Conservation (phyloP, 2,329 filamentous ascomycete genomes). For the Knufia fluminis region DNA sequence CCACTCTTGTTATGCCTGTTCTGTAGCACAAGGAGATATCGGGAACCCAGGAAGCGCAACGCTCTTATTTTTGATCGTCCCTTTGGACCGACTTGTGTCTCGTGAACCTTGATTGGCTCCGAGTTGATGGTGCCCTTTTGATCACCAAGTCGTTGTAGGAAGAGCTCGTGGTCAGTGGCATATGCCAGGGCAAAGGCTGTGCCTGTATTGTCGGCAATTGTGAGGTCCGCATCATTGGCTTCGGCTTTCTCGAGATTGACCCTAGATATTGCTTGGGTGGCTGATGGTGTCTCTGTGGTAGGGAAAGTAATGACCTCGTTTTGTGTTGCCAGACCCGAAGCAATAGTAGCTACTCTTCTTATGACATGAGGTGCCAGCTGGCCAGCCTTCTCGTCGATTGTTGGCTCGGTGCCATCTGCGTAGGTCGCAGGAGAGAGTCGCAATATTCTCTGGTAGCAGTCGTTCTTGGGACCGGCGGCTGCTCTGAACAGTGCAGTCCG, state of each 20-base stretch:
- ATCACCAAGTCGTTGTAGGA: conserved; percentile 51
- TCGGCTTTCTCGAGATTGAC: conserved; percentile 46
- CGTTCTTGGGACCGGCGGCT: conserved; percentile 38
- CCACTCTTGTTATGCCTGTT: conserved; percentile 48
- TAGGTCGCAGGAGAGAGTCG: conserved; percentile 48
- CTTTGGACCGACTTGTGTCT: conserved; percentile 20
- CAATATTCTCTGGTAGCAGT: conserved; percentile 52
- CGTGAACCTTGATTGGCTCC: conserved; percentile 16
- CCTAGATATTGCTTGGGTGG: conserved; percentile 47
- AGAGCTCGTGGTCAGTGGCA: conserved; percentile 67
- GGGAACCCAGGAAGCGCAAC: conserved; percentile 35
- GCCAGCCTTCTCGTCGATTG: conserved; percentile 25
- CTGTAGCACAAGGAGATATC: conserved; percentile 45
- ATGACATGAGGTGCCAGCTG: conserved; percentile 5
- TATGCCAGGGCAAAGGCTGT: conserved; percentile 62
- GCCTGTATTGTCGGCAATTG: conserved; percentile 10
- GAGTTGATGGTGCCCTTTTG: conserved; percentile 37
- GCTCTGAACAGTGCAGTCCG: conserved; percentile 28
- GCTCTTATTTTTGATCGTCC: conserved; percentile 39
- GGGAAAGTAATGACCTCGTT: conserved; percentile 70
- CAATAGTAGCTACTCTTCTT: conserved; percentile 61
- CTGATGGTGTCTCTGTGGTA: conserved; percentile 43
- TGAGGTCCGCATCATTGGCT: conserved; percentile 29
- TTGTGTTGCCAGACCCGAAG: conserved; percentile 65
- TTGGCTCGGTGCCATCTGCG: conserved; percentile 31